Conservation (phyloP, 2,329 filamentous ascomycete genomes). For the Aspergillus intermedius region DNA sequence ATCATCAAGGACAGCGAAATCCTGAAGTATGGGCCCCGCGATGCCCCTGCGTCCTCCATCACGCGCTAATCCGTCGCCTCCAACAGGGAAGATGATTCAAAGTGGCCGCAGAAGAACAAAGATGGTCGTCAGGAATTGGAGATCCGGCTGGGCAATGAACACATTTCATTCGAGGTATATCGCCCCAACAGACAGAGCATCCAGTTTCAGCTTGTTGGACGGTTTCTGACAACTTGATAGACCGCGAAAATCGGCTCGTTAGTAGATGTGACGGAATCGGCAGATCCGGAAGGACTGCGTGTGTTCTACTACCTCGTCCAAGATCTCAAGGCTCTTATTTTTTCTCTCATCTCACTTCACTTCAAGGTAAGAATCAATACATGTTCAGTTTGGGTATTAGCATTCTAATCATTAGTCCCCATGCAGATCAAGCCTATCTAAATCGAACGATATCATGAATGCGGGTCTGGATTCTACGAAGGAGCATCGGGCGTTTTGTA, state of each 20-base stretch:
- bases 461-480: constrained; percentile 1
- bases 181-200: not conserved
- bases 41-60: not conserved
- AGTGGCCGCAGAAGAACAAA: constrained; percentile 99
- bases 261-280: constrained; percentile 92
- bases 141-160: constrained; percentile 86
- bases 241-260: constrained; percentile 97
- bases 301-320: constrained; percentile 99
- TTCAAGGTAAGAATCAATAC: constrained; percentile 63
- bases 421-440: constrained; percentile 49
- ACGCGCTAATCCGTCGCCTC: not conserved
- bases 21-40: constrained; percentile 62
- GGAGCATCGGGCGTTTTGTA: constrained; percentile 8
- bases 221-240: constrained; percentile 40
- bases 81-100: constrained; percentile 85
- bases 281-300: constrained; percentile 88
- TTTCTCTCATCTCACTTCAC: constrained; percentile 91
- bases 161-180: constrained; percentile 90
- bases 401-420: not conserved
- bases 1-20: constrained; percentile 98
- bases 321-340: constrained; percentile 92
- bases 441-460: constrained; percentile 8
- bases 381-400: not conserved
- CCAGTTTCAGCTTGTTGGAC: not conserved
- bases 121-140: constrained; percentile 95